Evolutionary conservation across 257 asterid genomes (phyloP), one percentile per base, ranked within the genome.

Genomic region (Nicotiana knightiana): DNA sequence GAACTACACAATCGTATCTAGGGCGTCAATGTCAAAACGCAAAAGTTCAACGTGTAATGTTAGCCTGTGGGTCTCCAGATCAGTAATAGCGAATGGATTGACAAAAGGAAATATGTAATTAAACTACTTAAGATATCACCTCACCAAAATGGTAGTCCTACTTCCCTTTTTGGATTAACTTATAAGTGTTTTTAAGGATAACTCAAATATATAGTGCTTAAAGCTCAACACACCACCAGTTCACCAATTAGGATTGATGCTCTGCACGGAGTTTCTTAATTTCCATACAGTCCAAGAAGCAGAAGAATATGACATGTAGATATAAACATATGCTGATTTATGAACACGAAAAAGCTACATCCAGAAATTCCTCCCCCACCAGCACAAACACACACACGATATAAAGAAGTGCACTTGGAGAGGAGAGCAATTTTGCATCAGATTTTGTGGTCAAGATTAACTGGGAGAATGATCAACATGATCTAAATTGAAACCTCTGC

Each of bases 401-500:
- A 71, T 35, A 18, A 43, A 21, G 78, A 71, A 48, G 12, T 46
- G 48, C 21, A 43, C 12, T 26, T 71, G 78, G 59, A 71, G 78
- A 17, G 13, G 13, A 6, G 35, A 73, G 43, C 79, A 73, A 13
- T 48, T 24, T 73, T 9, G 16, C 16, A 48, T 48, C 79, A 48
- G 61, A 48, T 15, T 21, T 73, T 73, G 16, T 37, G 15, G 13
- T 39, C 58, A 79, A 61, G 61, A 59, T 79, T 73, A 48, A 73
- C 79, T 6, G 26, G 15, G 51, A 73, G 73, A 81, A n/a, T 10
- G 68, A 67, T 55, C 32, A 5, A 58, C 5, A 26, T 54, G 76
- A 55, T 54, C 46, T 62, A 81, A 55, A 81, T 35, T 54, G 82
- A 81, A 87, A 96, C 99, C 98, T 96, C 99, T 58, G 97, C 93